These are phyloP conservation scores for Penicillium daleae DNA, from an alignment of 495 filamentous ascomycete species.

Conservation along the genomic window DNA sequence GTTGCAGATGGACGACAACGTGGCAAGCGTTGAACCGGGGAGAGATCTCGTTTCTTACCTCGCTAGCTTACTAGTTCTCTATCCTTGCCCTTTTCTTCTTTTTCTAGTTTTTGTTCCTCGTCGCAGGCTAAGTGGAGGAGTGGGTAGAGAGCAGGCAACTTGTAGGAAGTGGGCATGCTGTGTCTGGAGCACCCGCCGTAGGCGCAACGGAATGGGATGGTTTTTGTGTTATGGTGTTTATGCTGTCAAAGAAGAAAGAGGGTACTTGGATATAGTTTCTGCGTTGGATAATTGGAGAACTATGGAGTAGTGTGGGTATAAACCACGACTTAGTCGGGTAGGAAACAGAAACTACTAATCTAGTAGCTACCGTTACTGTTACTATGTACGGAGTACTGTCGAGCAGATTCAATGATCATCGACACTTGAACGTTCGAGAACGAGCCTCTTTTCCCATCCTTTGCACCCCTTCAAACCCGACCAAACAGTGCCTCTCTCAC, in stretches of 20 bases:
- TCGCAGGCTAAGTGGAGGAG: neutral
- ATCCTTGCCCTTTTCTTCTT: neutral
- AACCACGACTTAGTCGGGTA: neutral
- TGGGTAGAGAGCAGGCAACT: neutral
- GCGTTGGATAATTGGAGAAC: neutral
- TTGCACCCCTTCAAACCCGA: neutral
- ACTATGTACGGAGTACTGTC: no score
- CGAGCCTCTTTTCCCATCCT: neutral
- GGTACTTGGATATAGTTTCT: neutral
- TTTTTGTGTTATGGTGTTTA: neutral
- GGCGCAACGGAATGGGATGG: conserved; percentile 7
- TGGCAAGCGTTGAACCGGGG: conserved; percentile 26
- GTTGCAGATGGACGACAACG: conserved; percentile 25
- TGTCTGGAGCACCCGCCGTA: conserved; percentile 24
- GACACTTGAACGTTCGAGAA: neutral
- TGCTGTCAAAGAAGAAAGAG: neutral
- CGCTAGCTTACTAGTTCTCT: neutral
- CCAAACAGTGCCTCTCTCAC: neutral
- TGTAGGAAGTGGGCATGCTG: no score
- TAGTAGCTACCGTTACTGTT: no score
- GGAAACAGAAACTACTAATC: neutral
- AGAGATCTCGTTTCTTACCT: neutral
- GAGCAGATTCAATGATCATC: neutral
- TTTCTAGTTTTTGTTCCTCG: neutral
- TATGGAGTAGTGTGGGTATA: neutral